Evolutionary conservation across 768 basidiomycete species (phyloP), one percentile per base, ranked within the genome.

Genomic region (Tubosaeta sp.): DNA sequence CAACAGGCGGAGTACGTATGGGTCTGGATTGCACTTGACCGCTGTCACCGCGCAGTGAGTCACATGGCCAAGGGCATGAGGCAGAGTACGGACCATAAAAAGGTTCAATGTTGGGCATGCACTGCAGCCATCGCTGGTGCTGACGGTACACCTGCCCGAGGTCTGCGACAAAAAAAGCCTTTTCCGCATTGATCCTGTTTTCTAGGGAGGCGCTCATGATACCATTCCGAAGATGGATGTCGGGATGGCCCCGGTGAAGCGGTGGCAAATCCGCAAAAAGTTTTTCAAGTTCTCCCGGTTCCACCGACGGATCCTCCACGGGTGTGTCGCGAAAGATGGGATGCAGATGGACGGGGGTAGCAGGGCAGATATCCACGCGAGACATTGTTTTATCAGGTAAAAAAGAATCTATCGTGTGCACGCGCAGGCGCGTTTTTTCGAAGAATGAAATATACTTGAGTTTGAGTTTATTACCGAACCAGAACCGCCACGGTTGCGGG

Each of bases 11-110:
- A 98, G 77, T 52, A 99, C 85, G 64, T 91, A 91, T 4, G 94
- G 93, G 64, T 98, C 95, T 19, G 97, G 95, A 74, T 99, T 99
- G 74, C 93, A 97, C 74, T 99, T 99, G 65, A 98, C 84, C 54
- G 97, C 93, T 93, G 66, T 50, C 59, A 56, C 56, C 29, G 46
- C 19, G 55, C 16, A 44, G 56, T 66, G 54, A 66, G 63, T 43
- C 63, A 64, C 60, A 64, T 55, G 61, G 64, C 57, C 48, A 52
- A 6, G 54, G 44, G 32, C 38, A 48, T n/a, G 53, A 48, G 33
- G 51, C 48, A 52, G 34, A 35, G 32, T 56, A 73, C 85, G 53
- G 57, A 92, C 92, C 95, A 71, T 95, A 97, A 74, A 90, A 95
- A 11, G 94, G 93, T 59, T 92, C 85, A n/a, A 97, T 83, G 49